Conservation (phyloP, 2,329 filamentous ascomycete species). For the Aspergillus flavus region DNA sequence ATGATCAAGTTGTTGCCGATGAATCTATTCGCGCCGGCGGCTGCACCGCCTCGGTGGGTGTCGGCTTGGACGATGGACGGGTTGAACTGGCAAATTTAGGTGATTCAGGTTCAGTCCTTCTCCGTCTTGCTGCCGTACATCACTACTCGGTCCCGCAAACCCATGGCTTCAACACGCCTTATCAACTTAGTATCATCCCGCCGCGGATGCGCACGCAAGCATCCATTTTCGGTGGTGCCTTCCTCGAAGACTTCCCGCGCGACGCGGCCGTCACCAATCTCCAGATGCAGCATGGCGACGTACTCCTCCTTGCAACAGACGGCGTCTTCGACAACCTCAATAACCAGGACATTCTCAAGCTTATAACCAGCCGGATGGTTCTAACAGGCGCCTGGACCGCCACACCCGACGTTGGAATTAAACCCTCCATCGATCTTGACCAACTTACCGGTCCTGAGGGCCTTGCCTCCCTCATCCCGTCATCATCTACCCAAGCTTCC, state of each 20-base stretch:
- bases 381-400: constrained; percentile 72
- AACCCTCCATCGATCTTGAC: constrained; percentile 63
- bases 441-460: constrained; percentile 55
- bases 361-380: constrained; percentile 77
- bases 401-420: constrained; percentile 61
- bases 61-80: constrained; percentile 71
- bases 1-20: constrained; percentile 78
- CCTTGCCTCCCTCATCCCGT: constrained; percentile 31
- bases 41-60: constrained; percentile 87
- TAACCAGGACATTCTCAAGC: constrained; percentile 81
- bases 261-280: constrained; percentile 81
- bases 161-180: constrained; percentile 97
- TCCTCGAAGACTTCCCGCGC: constrained; percentile 78
- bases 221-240: constrained; percentile 78
- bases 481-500: constrained; percentile 9
- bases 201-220: constrained; percentile 76
- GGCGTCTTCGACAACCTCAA: constrained; percentile 96
- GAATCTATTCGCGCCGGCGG: constrained; percentile 76
- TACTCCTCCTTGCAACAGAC: constrained; percentile 91
- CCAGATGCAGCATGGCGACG: constrained; percentile 81
- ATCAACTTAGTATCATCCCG: constrained; percentile 87
- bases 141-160: constrained; percentile 84
- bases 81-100: constrained; percentile 92
- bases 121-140: constrained; percentile 83
- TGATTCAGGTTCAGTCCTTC: constrained; percentile 88